Evolutionary conservation across 2,329 filamentous ascomycete species (phyloP), one percentile per base, ranked within the genome.

Genomic region (Pestalotiopsis sp.): DNA sequence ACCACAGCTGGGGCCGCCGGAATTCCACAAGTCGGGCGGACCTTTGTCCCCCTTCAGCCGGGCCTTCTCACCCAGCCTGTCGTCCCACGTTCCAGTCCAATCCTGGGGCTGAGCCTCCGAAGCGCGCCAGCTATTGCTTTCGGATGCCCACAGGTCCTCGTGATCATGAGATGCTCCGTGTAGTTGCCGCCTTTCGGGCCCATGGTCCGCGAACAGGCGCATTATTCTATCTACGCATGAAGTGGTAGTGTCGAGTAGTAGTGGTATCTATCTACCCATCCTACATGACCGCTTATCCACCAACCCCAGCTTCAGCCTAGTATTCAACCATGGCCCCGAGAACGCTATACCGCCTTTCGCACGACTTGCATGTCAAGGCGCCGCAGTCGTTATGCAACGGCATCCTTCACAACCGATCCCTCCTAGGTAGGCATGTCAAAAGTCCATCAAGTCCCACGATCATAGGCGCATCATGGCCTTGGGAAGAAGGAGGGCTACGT

Each of bases 11-110:
- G 24, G 35, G 24, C 58, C 26, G 58, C 58, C 30, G 58, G 35
- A n/a, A 38, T 39, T 39, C 58, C 26, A 52, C 44, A 35, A 35
- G 24, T 35, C 30, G 58, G 26, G 35, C 58, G 58, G 58, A 61
- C 58, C 14, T 61, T 61, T 61, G 30, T 61, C 58, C 58, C 58
- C n/a, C 26, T 61, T 61, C 24, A 61, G 58, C 58, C 58, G 58
- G 58, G 58, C 58, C 14, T 61, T 39, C 35, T 20, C 14, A 26
- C 22, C 17, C 58, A 61, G 17, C 58, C 30, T 61, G 58, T 61
- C 26, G 35, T 61, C 58, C 58, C 58, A 61, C n/a, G 17, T 61
- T 35, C 44, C 44, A 52, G 58, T 35, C 58, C 20, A 52, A 52
- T 52, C 44, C 44, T 52, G 44, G 58, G 58, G 58, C 58, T 61